Evolutionary conservation across 2,329 filamentous ascomycete genomes (phyloP), one percentile per base, ranked within the genome.

Genomic region (Pseudocercospora cruenta): DNA sequence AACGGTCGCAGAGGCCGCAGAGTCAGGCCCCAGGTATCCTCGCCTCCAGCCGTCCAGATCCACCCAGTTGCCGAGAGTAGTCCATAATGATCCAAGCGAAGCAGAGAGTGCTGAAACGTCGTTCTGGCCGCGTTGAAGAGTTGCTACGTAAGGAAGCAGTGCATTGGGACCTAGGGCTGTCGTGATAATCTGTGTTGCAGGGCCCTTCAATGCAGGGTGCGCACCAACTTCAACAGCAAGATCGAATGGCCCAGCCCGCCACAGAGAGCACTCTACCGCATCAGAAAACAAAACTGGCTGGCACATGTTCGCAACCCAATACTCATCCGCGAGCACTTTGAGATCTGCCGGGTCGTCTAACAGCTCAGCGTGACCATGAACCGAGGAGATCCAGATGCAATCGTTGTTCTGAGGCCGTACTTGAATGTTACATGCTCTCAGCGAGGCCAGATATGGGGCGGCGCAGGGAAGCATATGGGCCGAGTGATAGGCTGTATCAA

Each of bases 261-360:
- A 22, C 0, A 79, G 14, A 0, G 78, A 68, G 2, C 61, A 22
- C n/a, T 66, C 51, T 0, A 84, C 49, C 0, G 83, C 83, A 51
- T 83, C 76, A 3, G 74, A 73, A 66, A 85, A 85, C 0, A 80
- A 68, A 0, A 85, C 82, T 1, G 82, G 75, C 9, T 77, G 73
- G 1, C 75, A 69, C 80, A 85, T 80, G 68, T 85, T 85, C 28
- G 80, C 75, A 0, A 65, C 72, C 83, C 83, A 85, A 70, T 85
- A 84, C 45, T 67, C 43, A 45, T 58, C 61, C 1, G 62, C 61
- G 10, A 57, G 53, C 4, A 64, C 72, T 1, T 10, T 49, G 21
- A 80, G 62, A 4, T 74, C 69, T 22, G 60, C 60, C 47, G 66
- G 51, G 26, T 68, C 66, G 58, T 70, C 68, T 16, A 70, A 58